Base-by-base conservation (phyloP, 148 eudicot species). In the Vaccinium corymbosum region DNA sequence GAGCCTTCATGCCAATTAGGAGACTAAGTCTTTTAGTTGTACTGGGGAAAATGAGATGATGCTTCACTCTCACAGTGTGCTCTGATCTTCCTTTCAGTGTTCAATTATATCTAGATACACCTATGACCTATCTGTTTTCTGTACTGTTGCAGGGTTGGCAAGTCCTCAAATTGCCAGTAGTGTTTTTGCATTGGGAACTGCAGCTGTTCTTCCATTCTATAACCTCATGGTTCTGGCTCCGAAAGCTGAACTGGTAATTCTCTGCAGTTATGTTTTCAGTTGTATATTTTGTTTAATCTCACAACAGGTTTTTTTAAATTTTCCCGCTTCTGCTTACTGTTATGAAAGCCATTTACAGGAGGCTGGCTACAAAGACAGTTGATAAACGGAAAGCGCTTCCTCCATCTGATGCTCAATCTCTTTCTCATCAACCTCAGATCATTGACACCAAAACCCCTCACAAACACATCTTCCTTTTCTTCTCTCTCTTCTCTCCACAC, bases 161-260 rank as follows among this genome's bases (percentile, higher is more conserved):
- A 84, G 84, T 85, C 51, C 95, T 80, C 89, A 94, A 74, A 86
- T 96, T 80, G 98, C 94, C 46, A 89, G 89, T 83, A 87, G 83
- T 85, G 94, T 86, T 79, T 96, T 96, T 77, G 92, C 98, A 42
- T 68, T 90, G 46, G 98, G 98, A 82, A 96, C 98, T 1, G 94
- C 87, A 59, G 98, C 95, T 50, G 98, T 96, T 76, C 95, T 96
- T 81, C 98, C 98, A 32, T 93, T 94, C 81, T 96, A 96, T 88
- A 91, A 94, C 57, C 92, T 93, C 80, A 96, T 96, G 97, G 92
- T 96, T 80, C 89, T 90, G 83, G 98, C 98, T 90, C 98, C 98
- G 57, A 91, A 86, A 89, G 91, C 98, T 84, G 92, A 93, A 86
- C 82, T 94, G 76, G 98, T 94, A 91, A 32, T 3, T 53, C 73